Conservation (phyloP, 2,329 filamentous ascomycete genomes). For the Diplodia corticola region DNA sequence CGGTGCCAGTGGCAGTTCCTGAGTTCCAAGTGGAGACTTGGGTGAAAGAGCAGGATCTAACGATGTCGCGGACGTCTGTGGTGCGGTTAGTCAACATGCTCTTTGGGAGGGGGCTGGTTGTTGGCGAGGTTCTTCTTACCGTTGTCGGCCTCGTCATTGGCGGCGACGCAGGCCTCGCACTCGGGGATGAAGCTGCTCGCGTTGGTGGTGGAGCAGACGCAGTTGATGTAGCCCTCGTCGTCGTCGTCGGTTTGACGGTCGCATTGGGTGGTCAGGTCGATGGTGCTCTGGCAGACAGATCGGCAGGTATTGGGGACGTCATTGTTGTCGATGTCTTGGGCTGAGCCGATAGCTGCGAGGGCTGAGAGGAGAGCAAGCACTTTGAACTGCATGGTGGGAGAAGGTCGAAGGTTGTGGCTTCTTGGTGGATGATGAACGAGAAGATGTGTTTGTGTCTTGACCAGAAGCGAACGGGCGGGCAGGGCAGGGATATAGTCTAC, state of each 20-base stretch:
- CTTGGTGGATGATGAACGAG: background rate
- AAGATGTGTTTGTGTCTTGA: background rate
- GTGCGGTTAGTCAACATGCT: background rate
- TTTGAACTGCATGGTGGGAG: conserved; percentile 9
- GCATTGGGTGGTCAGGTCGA: conserved; percentile 30
- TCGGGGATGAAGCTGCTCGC: conserved; percentile 31
- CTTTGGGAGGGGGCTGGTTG: background rate
- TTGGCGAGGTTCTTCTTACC: conserved; percentile 21
- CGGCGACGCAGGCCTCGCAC: conserved; percentile 35
- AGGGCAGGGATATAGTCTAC: background rate
- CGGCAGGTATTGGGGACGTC: conserved; percentile 35
- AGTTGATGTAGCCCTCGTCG: conserved; percentile 31
- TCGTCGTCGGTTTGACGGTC: conserved; percentile 30
- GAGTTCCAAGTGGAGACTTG: conserved; percentile 31
- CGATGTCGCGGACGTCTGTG: conserved; percentile 33
- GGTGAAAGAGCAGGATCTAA: conserved; percentile 34
- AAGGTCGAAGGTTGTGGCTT: background rate
- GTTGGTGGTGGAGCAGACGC: conserved; percentile 33
- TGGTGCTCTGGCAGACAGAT: conserved; percentile 31
- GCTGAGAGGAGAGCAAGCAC: conserved; percentile 3
- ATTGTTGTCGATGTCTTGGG: conserved; percentile 32
- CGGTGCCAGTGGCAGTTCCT: conserved; percentile 13
- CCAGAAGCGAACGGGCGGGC: background rate
- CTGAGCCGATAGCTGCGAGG: background rate
- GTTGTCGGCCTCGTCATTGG: conserved; percentile 32